phyloP scores from a whole-genome alignment of 257 asterid genomes.

The Ligustrum vulgare region DNA sequence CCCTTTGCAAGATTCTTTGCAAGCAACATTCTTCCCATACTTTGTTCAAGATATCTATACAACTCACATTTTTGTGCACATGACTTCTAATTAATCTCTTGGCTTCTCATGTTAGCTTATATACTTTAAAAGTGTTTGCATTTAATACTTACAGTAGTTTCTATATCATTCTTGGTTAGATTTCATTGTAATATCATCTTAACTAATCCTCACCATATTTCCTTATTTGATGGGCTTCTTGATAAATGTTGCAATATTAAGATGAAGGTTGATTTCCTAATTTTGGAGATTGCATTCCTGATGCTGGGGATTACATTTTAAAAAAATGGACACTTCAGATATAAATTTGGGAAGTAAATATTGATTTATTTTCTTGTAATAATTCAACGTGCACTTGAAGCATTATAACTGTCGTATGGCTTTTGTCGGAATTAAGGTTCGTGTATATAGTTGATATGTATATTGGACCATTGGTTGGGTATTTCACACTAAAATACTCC shows the following conservation, averaged over 20 bases:
- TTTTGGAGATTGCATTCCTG: neutral
- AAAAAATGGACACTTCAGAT: neutral
- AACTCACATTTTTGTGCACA: too few species aligned
- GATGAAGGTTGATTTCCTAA: neutral
- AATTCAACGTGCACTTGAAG: neutral
- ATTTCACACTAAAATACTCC: neutral
- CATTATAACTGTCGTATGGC: neutral
- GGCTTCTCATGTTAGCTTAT: neutral
- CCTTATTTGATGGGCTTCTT: neutral
- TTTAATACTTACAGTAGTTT: neutral
- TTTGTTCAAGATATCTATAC: too few species aligned
- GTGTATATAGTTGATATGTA: neutral
- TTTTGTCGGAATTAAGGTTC: neutral
- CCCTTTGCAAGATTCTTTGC: neutral
- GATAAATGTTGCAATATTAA: neutral
- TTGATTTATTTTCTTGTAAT: neutral
- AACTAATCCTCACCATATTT: neutral
- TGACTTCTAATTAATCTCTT: too few species aligned
- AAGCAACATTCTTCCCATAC: neutral
- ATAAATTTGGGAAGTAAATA: neutral
- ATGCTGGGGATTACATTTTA: neutral
- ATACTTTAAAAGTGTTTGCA: neutral
- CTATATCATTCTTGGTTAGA: neutral
- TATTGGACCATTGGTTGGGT: neutral
- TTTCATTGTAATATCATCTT: neutral